phyloP scores from a whole-genome alignment of 2,329 filamentous ascomycete species.

The Cercospora sesami region DNA sequence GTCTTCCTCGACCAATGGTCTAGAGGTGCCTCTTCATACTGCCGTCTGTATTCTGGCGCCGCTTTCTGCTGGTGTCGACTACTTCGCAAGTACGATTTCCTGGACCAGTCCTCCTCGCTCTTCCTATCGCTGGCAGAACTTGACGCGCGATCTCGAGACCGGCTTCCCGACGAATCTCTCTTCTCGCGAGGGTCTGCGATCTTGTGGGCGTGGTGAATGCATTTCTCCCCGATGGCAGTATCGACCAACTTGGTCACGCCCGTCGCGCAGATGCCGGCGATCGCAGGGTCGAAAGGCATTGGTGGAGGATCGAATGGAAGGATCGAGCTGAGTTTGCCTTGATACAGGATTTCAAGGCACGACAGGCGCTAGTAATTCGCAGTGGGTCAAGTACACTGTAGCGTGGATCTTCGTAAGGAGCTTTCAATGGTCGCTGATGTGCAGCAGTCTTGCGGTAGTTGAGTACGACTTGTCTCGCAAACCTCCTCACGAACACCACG shows the following conservation, averaged over 20 bases:
- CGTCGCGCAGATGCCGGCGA: conserved; percentile 1
- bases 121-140: not conserved
- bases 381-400: not conserved
- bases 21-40: not conserved
- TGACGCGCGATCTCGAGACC: not conserved
- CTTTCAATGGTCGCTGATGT: not conserved
- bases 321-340: not conserved
- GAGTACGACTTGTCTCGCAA: not conserved
- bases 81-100: not conserved
- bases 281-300: conserved; percentile 13
- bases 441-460: not conserved
- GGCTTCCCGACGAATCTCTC: not conserved
- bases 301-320: not conserved
- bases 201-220: conserved; percentile 1
- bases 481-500: not conserved
- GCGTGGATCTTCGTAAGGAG: not conserved
- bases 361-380: not conserved
- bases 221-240: conserved; percentile 4
- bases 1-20: conserved; percentile 9
- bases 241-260: conserved; percentile 5
- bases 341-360: not conserved
- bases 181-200: not conserved
- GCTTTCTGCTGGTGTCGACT: not conserved
- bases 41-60: not conserved
- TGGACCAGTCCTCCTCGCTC: conserved; percentile 3